Evolutionary conservation across 2,329 filamentous ascomycete genomes (phyloP), one percentile per base, ranked within the genome.

Genomic region (Ophiostoma montium): DNA sequence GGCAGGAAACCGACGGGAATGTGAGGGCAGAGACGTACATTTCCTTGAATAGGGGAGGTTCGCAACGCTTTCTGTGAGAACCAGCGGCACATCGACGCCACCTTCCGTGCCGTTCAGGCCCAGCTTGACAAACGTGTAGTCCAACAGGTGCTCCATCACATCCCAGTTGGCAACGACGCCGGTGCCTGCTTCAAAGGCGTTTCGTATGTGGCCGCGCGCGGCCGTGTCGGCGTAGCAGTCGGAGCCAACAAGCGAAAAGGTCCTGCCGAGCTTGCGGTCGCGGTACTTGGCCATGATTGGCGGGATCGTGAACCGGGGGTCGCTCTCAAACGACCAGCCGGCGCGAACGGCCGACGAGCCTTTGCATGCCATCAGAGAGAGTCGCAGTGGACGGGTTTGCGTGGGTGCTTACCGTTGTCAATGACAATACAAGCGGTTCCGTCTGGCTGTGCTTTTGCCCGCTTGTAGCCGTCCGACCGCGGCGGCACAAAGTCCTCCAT

Each of bases 121-220:
- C 49, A 98, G 69, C 67, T 95, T 96, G 57, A 95, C 73, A 63
- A 98, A 98, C 38, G 89, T 76, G 64, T 95, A 95, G 67, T 98
- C 92, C 43, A 98, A 68, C 5, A 95, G 74, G 51, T 90, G 88
- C 65, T 98, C 92, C 79, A 95, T 88, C 32, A 88, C 89, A 65
- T 98, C 92, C 88, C 94, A 98, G 62, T 96, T 96, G 64, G 86
- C 89, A 53, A 96, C 80, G 44, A 98, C 83, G 55, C 89, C 90
- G 41, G 83, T 90, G 21, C 89, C 89, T 2, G 83, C 77, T 63
- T 98, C 92, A 59, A 95, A 96, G 1, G 89, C 83, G 63, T 86
- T 85, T 62, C 90, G 83, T 52, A 94, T 82, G 63, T 96, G 92
- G 11, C 88, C 86, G 50, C 86, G 78, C 19, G 92, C 88, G 1